Percentiles rank a stretch among this genome's conserved stretches.
These are phyloP conservation scores for Pseudopithomyces chartarum DNA, from an alignment of 2,329 filamentous ascomycete species.

Conservation along the genomic window DNA sequence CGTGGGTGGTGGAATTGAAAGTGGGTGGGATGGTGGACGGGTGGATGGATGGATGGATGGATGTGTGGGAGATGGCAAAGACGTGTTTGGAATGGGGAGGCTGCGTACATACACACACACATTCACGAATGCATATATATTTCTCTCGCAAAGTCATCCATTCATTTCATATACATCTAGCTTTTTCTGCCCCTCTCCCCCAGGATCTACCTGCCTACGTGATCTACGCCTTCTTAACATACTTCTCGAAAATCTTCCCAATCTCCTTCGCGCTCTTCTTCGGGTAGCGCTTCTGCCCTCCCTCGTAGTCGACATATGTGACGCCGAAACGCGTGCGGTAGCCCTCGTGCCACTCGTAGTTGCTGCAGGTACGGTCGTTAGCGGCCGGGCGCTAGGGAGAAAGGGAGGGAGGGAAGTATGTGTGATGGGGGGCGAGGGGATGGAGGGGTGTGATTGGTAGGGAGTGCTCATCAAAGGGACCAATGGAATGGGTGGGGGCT, in stretches of 20 bases:
- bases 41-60: too few species aligned
- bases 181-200: neutral
- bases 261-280: slow-evolving; percentile 83
- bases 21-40: too few species aligned
- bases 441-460: neutral
- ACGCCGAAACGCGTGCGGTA: slow-evolving; percentile 87
- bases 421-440: neutral
- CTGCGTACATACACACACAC: too few species aligned
- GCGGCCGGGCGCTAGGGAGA: slow-evolving; percentile 11
- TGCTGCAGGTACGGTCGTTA: slow-evolving; percentile 53
- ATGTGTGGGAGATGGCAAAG: too few species aligned
- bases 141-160: too few species aligned
- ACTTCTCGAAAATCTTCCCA: slow-evolving; percentile 70
- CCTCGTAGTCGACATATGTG: slow-evolving; percentile 80
- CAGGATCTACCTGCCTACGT: slow-evolving; percentile 14
- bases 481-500: neutral
- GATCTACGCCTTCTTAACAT: slow-evolving; percentile 65
- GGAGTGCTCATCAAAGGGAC: neutral
- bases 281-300: slow-evolving; percentile 77
- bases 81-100: too few species aligned
- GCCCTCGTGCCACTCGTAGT: slow-evolving; percentile 92
- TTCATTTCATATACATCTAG: too few species aligned
- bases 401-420: too few species aligned
- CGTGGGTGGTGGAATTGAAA: too few species aligned
- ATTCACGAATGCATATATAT: too few species aligned